A percentile compares a stretch with the other conserved stretches of the same genome.
Evolutionary conservation across 768 basidiomycete species (phyloP).

Genomic region (Russula compacta): DNA sequence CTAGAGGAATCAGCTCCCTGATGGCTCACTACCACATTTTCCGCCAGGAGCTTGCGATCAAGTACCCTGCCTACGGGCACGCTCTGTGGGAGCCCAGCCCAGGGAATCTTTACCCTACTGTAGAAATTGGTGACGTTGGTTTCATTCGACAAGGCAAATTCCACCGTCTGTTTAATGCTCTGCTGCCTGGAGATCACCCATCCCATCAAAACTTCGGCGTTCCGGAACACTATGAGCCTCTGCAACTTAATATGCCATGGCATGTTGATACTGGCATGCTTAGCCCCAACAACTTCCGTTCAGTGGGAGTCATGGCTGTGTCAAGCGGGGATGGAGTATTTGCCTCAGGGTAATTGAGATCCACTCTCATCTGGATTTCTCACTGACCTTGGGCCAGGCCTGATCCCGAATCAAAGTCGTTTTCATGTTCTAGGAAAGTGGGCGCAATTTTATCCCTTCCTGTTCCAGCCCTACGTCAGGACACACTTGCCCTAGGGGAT

Average conservation of each 20-base stretch:
- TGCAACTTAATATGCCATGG: not conserved
- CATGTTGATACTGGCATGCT: not conserved
- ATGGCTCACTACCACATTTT: not conserved
- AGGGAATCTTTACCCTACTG: not conserved
- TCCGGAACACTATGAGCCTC: not conserved
- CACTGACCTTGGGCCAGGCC: not conserved
- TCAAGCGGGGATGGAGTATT: not conserved
- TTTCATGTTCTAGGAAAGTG: not conserved
- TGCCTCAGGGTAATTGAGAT: not conserved
- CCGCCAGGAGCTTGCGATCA: not conserved
- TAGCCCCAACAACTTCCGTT: not conserved
- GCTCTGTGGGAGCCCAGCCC: not conserved
- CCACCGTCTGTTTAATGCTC: not conserved
- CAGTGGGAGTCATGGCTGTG: not conserved
- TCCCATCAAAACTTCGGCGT: not conserved
- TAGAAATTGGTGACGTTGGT: not conserved
- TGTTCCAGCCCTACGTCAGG: not conserved
- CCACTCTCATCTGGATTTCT: not conserved
- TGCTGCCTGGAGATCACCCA: not conserved
- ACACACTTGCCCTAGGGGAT: not conserved
- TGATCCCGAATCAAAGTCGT: not conserved
- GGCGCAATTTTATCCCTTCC: not conserved
- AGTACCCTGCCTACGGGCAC: not conserved
- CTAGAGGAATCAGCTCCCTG: not conserved
- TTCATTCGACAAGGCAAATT: too few relatives aligned